phyloP scores from a whole-genome alignment of 768 basidiomycete genomes.

The Trametes meyenii region DNA sequence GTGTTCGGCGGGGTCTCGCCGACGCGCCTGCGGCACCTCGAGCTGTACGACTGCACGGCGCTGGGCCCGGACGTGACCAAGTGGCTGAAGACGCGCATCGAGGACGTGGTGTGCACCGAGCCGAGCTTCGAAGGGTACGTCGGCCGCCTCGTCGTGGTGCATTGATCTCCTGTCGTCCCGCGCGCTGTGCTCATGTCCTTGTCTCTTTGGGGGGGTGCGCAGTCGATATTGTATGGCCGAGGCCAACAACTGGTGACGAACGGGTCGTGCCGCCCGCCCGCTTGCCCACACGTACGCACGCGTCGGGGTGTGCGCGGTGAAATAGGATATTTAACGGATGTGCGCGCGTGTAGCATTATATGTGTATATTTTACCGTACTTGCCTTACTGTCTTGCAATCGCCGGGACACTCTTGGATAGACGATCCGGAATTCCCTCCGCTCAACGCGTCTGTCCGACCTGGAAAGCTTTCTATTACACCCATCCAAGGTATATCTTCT shows the following conservation, averaged over 20 bases:
- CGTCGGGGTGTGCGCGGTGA: background rate
- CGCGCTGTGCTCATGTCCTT: background rate
- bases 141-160: slow-evolving; percentile 23
- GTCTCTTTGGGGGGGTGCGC: background rate
- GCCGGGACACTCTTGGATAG: background rate
- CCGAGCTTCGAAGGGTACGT: slow-evolving; percentile 49
- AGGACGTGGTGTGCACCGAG: slow-evolving; percentile 64
- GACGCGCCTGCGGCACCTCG: slow-evolving; percentile 55
- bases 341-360: slow-evolving; percentile 8
- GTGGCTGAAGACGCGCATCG: slow-evolving; percentile 66
- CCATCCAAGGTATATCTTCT: slow-evolving; percentile 4
- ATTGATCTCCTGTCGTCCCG: background rate
- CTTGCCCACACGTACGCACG: background rate
- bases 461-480: background rate
- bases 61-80: slow-evolving; percentile 69
- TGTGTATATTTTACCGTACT: slow-evolving; percentile 2
- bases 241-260: slow-evolving; percentile 10
- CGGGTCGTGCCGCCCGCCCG: background rate
- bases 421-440: background rate
- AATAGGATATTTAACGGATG: slow-evolving; percentile 5
- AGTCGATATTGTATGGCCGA: slow-evolving; percentile 18
- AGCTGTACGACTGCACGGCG: slow-evolving; percentile 66
- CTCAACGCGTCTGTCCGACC: background rate
- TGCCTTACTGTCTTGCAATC: background rate
- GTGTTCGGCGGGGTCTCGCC: slow-evolving; percentile 52